Base-by-base conservation (phyloP, 306 rosid genomes). In the Cucurbita argyrosperma region DNA sequence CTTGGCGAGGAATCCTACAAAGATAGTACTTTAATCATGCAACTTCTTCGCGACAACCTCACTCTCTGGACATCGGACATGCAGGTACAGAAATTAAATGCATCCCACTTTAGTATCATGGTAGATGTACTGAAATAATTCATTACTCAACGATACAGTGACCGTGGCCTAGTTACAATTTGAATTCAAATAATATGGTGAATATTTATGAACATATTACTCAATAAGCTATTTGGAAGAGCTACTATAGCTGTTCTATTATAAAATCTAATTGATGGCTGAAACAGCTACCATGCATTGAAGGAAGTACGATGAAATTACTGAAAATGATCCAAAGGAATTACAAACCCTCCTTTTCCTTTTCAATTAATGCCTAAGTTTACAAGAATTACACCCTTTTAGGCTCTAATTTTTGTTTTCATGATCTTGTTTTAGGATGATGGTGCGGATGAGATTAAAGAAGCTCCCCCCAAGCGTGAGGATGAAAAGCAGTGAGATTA, bases 1-100 rank as follows among this genome's bases (percentile, higher is more conserved):
- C 84, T 95, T 38, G 99, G 99, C 38, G 99, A 95, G 85, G 99
- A 95, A 77, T 95, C 97, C 1, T 95, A 95, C 89, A 95, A 95
- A 90, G 97, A 95, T 74, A 95, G 97, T 86, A 95, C 99, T 80
- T 87, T 95, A 96, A 95, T 95, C 79, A 95, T 95, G 99, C 97
- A 95, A 81, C 93, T 95, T 76, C 99, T 95, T 54, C 99, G 99
- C 58, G 99, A 95, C 54, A 95, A 95, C 86, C 96, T 95, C 80
- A 95, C 99, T 58, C 96, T 95, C 16, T 95, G 99, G 97, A 95
- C 97, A 72, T 95, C 97, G 14, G 99, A 95, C 83, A 95, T 95
- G 99, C 99, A 95, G 97, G 99, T 95, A 79, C 19, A 76, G 30
- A 59, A 81, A n/a, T 40, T 61, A 4, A n/a, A 6, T 19, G 40